Evolutionary conservation across 2,329 filamentous ascomycete species (phyloP), one percentile per base, ranked within the genome.

Genomic region (Cladosporium sp.): DNA sequence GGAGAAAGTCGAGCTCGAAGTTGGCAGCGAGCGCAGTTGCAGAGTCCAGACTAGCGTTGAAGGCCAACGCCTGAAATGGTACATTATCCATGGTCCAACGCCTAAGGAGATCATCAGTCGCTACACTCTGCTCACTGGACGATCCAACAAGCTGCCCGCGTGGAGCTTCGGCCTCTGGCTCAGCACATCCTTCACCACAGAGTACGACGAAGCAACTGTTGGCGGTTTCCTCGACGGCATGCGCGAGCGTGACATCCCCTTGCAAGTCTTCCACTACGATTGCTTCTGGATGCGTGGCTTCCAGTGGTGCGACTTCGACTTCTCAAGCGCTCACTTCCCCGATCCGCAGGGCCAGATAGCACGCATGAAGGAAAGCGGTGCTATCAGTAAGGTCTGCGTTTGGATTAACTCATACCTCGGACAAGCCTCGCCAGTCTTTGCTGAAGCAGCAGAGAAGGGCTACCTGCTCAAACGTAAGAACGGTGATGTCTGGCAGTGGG

Each of bases 91-190:
- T 71, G 90, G 90, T 0, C 85, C 86, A 0, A 87, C 85, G 0
- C 90, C 90, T 0, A 92, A 91, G 77, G 89, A 92, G 58, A 86
- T 93, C 1, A 79, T 93, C 18, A 82, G 83, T 44, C 85, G 86
- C 68, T 93, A 92, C 75, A 86, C 88, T 0, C 79, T 84, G 26
- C 80, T 93, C 41, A 92, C 89, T 0, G 90, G 90, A 1, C 83
- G 83, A 57, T 85, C 90, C 0, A 85, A 83, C 41, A 83, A 84
- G 65, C 85, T 91, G 1, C 91, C 90, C 0, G 84, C 85, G 32
- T 93, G 90, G 91, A 91, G 88, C 68, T 92, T 88, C 69, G 90
- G 90, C 1, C 82, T 92, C 10, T 92, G 90, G 90, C 82, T 93
- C 24, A 92, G 87, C 65, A 93, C 90, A 15, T 90, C 87, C 68